Base-by-base conservation (phyloP, 148 eudicot genomes). In the Linanthus parryae region DNA sequence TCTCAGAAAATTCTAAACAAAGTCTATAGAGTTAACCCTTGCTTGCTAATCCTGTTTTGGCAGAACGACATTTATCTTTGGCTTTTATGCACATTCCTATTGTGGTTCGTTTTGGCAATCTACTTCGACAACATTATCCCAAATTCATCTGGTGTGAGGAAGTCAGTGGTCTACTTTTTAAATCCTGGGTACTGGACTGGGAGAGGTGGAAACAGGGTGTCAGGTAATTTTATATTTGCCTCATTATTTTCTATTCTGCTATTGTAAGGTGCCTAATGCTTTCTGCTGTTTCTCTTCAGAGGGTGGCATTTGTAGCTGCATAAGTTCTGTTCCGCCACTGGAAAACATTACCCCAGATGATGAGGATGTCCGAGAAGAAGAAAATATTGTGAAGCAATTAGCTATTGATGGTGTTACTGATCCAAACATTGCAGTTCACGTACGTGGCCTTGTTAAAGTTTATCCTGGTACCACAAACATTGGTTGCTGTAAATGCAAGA, bases 91-190 rank as follows among this genome's bases (percentile, higher is more conserved):
- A 69, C 83, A 15, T 90, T 73, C 51, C 18, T 66, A 35, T 36
- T 64, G 51, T 85, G 92, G 96, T 72, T 79, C 56, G 49, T 71
- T 44, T 69, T 92, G 74, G 96, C 99, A 44, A 74, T 92, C 52
- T 92, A 92, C 80, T 81, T 92, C 11, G 96, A 87, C 73, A 87
- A 92, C 61, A 80, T 88, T 49, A 45, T 87, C 28, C 88, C 96
- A 20, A 83, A 86, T 67, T 58, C 84, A 33, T 71, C 77, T 65
- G 96, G 99, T 54, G 90, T 87, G 46, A 75, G 96, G 52, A 92
- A 92, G 61, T 68, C 94, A 7, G 25, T 63, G 21, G 58, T 77
- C 54, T 92, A 92, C 72, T 87, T 82, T 59, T 33, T 92, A 43
- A 79, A 64, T 53, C 96, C 85, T 44, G 65, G 88, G 22, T 92